Conservation (phyloP, 1,139 yeast species). For the Kodamaea plutei region DNA sequence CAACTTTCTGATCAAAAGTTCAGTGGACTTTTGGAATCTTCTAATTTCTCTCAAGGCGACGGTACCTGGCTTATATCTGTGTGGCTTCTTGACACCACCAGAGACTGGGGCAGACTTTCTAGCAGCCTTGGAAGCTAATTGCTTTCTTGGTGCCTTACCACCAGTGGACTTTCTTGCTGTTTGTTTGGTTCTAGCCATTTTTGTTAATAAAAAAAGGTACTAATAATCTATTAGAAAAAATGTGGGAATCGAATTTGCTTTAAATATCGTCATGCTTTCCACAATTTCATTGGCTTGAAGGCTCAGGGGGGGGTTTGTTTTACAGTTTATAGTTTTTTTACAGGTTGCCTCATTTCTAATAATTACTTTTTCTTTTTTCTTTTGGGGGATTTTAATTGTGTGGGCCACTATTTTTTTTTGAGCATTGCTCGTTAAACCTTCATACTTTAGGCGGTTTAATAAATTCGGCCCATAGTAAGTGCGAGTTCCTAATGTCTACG, state of each 20-base stretch:
- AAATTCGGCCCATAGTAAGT: conserved; percentile 1
- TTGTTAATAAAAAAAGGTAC: conserved; percentile 9
- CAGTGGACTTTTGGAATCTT: conserved; percentile 52
- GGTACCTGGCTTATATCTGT: conserved; percentile 55
- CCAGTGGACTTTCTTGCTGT: conserved; percentile 54
- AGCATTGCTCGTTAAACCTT: conserved; percentile 2
- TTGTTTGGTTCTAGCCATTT: conserved; percentile 52
- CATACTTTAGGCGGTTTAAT: conserved; percentile 3
- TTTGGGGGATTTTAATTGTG: background rate
- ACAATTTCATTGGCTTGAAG: background rate
- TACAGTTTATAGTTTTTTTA: too few species aligned
- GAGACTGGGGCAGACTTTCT: conserved; percentile 51
- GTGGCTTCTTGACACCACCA: conserved; percentile 53
- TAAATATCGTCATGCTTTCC: too few species aligned
- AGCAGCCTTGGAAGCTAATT: conserved; percentile 51
- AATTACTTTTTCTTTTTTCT: background rate
- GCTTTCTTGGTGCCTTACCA: conserved; percentile 54
- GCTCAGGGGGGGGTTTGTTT: conserved; percentile 1
- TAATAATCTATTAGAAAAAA: conserved; percentile 9
- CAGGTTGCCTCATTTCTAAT: background rate
- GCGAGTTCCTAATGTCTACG: conserved; percentile 4
- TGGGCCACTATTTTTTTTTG: conserved; percentile 1
- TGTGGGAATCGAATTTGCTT: conserved; percentile 9
- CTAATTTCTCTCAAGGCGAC: conserved; percentile 54
- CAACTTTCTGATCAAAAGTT: conserved; percentile 49